Evolutionary conservation across 768 basidiomycete species (phyloP).

Genomic region (Phaffia tasmanica): DNA sequence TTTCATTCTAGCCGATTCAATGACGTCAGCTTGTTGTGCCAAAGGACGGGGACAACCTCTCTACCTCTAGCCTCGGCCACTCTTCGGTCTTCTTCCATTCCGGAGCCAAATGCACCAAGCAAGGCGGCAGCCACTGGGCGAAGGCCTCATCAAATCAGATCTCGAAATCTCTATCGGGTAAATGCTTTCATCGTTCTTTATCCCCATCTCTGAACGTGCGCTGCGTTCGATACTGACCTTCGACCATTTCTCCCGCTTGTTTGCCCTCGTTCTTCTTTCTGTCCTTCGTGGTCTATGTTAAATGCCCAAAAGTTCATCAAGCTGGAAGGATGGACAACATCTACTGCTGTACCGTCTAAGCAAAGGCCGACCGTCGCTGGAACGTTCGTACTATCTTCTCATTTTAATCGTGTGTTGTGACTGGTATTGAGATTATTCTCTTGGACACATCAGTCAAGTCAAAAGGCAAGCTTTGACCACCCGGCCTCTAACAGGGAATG

Average conservation of each 20-base stretch:
- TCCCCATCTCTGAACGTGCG: neutral
- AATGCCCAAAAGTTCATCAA: constrained; percentile 53
- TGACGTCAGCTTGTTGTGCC: constrained; percentile 86
- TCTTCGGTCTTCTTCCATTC: constrained; percentile 46
- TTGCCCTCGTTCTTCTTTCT: neutral
- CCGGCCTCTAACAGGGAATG: constrained; percentile 45
- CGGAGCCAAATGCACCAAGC: constrained; percentile 70
- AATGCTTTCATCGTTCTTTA: constrained; percentile 1
- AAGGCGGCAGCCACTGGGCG: constrained; percentile 76
- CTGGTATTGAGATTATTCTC: constrained; percentile 10
- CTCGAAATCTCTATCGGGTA: constrained; percentile 75
- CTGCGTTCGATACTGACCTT: neutral
- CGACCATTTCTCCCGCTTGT: neutral
- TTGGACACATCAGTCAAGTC: constrained; percentile 35
- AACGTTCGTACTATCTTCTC: constrained; percentile 39
- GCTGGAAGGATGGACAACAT: constrained; percentile 43
- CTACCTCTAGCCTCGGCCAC: constrained; percentile 48
- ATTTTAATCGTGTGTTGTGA: neutral
- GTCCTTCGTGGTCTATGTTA: too few species aligned
- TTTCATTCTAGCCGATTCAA: constrained; percentile 55
- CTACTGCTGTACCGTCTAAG: constrained; percentile 13
- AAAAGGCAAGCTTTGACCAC: constrained; percentile 54
- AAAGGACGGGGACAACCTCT: constrained; percentile 74
- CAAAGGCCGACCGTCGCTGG: constrained; percentile 49
- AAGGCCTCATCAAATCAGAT: constrained; percentile 61